Conservation (phyloP, 306 rosid species). For the Echinosophora koreensis region DNA sequence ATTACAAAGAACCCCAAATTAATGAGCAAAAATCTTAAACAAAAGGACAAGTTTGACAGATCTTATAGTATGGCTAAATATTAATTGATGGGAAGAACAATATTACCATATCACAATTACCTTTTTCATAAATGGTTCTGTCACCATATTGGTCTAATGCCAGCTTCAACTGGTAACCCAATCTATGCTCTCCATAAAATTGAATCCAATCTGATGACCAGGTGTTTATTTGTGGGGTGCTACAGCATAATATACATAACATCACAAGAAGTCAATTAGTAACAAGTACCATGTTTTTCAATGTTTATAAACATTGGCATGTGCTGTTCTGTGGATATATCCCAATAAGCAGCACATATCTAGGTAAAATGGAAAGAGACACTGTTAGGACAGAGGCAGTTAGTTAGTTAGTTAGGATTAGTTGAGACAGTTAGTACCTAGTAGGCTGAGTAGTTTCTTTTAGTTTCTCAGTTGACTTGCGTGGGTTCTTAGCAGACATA, state of each 20-base stretch:
- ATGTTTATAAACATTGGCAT: conserved; percentile 6
- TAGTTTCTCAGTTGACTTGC: too few relatives aligned
- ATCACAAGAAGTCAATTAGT: conserved; percentile 29
- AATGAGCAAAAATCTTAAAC: conserved; percentile 4
- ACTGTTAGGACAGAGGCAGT: too few relatives aligned
- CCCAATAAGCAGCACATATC: neutral
- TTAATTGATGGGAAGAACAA: conserved; percentile 15
- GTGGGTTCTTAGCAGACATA: neutral
- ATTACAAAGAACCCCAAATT: neutral
- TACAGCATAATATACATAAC: conserved; percentile 46
- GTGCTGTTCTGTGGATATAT: conserved; percentile 4
- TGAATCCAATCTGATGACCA: conserved; percentile 95
- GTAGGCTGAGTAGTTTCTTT: too few relatives aligned
- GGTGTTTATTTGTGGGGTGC: conserved; percentile 91
- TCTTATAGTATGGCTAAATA: neutral
- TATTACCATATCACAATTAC: conserved; percentile 48
- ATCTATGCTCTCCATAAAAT: conserved; percentile 83
- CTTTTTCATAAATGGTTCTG: conserved; percentile 75
- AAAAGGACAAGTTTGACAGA: conserved; percentile 25
- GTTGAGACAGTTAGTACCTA: too few relatives aligned
- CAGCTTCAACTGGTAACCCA: conserved; percentile 88
- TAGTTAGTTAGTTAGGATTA: too few relatives aligned
- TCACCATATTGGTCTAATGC: conserved; percentile 76
- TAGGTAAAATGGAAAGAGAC: conserved; percentile 8
- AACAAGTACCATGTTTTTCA: conserved; percentile 11